Percentiles rank a stretch among this genome's conserved stretches.
Evolutionary conservation across 345 rosid species (phyloP).

Genomic region (Eucalyptus albens): DNA sequence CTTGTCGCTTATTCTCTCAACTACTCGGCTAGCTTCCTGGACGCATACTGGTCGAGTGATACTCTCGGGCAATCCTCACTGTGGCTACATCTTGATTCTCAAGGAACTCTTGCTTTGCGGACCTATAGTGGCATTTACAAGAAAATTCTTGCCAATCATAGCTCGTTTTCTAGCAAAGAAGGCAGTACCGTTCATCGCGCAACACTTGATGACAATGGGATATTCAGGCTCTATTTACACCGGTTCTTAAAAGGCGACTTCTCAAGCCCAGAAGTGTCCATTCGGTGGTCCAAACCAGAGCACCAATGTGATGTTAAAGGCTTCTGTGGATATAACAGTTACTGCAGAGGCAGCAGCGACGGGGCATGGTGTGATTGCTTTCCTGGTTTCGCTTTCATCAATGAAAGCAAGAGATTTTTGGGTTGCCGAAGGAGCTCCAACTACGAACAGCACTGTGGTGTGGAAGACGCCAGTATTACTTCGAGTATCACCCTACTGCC

Average conservation of each 20-base stretch:
- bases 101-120: neutral
- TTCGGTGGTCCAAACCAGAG: neutral
- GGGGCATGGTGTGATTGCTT: neutral
- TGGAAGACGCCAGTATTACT: neutral
- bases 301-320: neutral
- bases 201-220: constrained; percentile 3
- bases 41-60: neutral
- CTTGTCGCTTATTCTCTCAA: neutral
- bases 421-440: neutral
- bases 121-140: fast-evolving
- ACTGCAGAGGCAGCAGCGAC: neutral
- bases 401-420: neutral
- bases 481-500: neutral
- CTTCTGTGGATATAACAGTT: constrained; percentile 8
- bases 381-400: neutral
- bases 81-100: neutral
- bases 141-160: neutral
- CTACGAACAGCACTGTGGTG: neutral
- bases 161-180: neutral
- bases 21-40: fast-evolving
- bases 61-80: fast-evolving
- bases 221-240: constrained; percentile 6
- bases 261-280: neutral
- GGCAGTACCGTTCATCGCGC: neutral
- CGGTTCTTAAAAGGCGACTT: neutral